Evolutionary conservation across 2,329 filamentous ascomycete genomes (phyloP).

Genomic region (Camptophora hylomeconis): DNA sequence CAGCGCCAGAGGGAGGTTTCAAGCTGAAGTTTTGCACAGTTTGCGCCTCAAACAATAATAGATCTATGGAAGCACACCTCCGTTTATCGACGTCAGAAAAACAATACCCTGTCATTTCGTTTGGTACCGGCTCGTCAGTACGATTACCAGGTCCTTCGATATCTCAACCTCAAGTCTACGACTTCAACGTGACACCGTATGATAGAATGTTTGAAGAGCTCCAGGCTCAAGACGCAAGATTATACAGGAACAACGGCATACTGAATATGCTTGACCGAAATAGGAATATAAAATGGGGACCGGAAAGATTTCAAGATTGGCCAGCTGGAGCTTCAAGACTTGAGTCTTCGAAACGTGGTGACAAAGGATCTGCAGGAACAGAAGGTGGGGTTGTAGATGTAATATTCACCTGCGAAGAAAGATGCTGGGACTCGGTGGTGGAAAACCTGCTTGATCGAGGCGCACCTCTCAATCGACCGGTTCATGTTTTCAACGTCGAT

Average conservation of each 20-base stretch:
- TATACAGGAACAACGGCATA: slow-evolving; percentile 86
- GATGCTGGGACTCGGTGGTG: slow-evolving; percentile 95
- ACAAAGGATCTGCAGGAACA: slow-evolving; percentile 66
- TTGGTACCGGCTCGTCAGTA: slow-evolving; percentile 89
- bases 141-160: slow-evolving; percentile 84
- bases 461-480: slow-evolving; percentile 74
- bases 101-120: slow-evolving; percentile 90
- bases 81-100: slow-evolving; percentile 73
- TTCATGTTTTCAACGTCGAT: slow-evolving; percentile 96
- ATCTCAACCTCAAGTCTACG: slow-evolving; percentile 89
- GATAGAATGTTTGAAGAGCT: slow-evolving; percentile 89
- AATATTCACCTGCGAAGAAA: slow-evolving; percentile 93
- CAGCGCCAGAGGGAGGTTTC: slow-evolving; percentile 46
- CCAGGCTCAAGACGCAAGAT: slow-evolving; percentile 65
- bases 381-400: slow-evolving; percentile 86
- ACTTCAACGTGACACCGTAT: slow-evolving; percentile 96
- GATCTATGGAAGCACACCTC: slow-evolving; percentile 99
- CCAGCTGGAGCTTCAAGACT: slow-evolving; percentile 70
- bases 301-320: slow-evolving; percentile 98
- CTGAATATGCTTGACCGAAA: slow-evolving; percentile 94
- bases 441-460: slow-evolving; percentile 84
- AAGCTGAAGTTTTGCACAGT: slow-evolving; percentile 96
- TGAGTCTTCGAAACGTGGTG: slow-evolving; percentile 52
- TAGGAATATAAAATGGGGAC: slow-evolving; percentile 81
- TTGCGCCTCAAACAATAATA: slow-evolving; percentile 97